Conservation (phyloP, 164 flowering plant genomes). For the Hamamelis virginiana region DNA sequence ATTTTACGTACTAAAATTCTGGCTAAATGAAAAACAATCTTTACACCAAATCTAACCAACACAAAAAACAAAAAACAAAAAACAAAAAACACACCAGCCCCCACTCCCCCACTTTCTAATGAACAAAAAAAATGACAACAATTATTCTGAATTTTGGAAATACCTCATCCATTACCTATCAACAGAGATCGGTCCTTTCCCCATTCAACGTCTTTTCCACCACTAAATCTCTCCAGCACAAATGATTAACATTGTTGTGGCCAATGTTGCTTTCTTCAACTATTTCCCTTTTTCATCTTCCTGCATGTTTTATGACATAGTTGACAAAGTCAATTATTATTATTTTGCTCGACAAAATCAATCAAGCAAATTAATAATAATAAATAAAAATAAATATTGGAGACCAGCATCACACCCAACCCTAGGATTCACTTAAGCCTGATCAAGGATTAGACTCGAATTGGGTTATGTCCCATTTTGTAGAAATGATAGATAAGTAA, state of each 20-base stretch:
- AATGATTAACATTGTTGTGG: not conserved
- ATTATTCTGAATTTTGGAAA: not conserved
- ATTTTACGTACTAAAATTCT: not conserved
- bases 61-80: not conserved
- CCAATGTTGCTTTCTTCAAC: not conserved
- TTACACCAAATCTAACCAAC: not conserved
- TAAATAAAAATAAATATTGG: too few species aligned
- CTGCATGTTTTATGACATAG: not conserved
- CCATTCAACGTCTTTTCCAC: not conserved
- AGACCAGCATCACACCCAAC: not conserved
- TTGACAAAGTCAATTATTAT: not conserved
- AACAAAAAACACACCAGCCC: too few species aligned
- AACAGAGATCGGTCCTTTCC: not conserved
- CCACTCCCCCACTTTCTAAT: too few species aligned
- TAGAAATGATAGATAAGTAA: too few species aligned
- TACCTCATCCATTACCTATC: not conserved
- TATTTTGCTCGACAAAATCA: not conserved
- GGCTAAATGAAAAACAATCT: not conserved
- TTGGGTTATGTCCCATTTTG: too few species aligned
- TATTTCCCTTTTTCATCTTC: constrained; percentile 17
- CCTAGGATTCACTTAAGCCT: too few species aligned
- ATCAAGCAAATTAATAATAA: not conserved
- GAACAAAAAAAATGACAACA: not conserved
- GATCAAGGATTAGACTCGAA: not conserved
- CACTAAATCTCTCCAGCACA: not conserved